Percentiles rank a stretch among this genome's conserved stretches.
phyloP scores from a whole-genome alignment of 2,329 filamentous ascomycete genomes.

The Colletotrichum sublineola region DNA sequence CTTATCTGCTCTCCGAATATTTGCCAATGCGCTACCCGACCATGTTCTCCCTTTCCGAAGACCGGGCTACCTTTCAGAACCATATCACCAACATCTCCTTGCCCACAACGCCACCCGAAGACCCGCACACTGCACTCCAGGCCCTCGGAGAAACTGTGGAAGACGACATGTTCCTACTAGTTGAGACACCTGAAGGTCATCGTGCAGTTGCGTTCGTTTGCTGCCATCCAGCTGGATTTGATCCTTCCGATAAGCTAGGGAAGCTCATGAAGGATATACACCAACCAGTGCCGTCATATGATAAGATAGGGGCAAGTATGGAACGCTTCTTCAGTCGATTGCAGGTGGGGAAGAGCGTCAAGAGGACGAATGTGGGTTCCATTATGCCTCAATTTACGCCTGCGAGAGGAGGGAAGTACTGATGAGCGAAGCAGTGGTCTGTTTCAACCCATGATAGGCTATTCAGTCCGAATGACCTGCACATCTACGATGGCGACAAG shows the following conservation, averaged over 20 bases:
- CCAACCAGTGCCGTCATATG: conserved; percentile 65
- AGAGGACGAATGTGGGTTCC: conserved; percentile 63
- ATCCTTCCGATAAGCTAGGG: conserved; percentile 64
- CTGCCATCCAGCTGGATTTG: conserved; percentile 66
- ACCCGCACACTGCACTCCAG: conserved; percentile 53
- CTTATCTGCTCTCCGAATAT: conserved; percentile 60
- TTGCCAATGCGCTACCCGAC: conserved; percentile 63
- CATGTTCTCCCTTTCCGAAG: conserved; percentile 58
- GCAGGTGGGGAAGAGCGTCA: conserved; percentile 62
- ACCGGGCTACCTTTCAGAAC: conserved; percentile 55
- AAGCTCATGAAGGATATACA: conserved; percentile 64
- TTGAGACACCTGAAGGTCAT: conserved; percentile 58
- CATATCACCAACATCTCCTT: conserved; percentile 51
- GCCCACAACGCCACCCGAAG: conserved; percentile 48
- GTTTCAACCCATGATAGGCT: conserved; percentile 59
- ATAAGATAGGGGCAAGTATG: conserved; percentile 68
- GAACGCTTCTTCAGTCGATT: conserved; percentile 65
- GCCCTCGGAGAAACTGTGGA: conserved; percentile 65
- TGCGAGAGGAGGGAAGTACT: not conserved
- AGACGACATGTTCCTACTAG: conserved; percentile 67
- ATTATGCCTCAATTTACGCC: not conserved
- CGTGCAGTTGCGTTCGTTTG: conserved; percentile 62
- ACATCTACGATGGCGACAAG: conserved; percentile 52
- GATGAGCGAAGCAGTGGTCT: conserved; percentile 57
- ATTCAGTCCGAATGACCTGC: conserved; percentile 56